phyloP scores from a whole-genome alignment of 257 asterid genomes.

The Vinca minor region DNA sequence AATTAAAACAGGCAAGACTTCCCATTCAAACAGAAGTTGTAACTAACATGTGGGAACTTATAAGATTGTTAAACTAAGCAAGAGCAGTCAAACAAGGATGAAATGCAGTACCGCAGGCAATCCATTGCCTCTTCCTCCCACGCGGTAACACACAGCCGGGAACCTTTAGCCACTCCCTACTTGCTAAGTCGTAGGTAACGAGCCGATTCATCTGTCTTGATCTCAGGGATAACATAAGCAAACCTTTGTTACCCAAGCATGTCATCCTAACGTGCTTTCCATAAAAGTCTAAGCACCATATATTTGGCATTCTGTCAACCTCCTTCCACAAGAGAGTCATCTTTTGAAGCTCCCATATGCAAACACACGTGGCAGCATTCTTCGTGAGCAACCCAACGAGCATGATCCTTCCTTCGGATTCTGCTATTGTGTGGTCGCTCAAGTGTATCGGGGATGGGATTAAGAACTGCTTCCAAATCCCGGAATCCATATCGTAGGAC shows the following conservation, averaged over 20 bases:
- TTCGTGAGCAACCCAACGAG: conserved; percentile 84
- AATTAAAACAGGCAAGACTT: neutral
- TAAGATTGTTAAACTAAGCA: conserved; percentile 35
- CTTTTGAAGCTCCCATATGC: conserved; percentile 98
- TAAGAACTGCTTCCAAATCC: conserved; percentile 60
- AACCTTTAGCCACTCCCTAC: conserved; percentile 86
- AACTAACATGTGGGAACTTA: neutral
- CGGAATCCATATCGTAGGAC: conserved; percentile 53
- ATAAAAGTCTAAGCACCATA: conserved; percentile 97
- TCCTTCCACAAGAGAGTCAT: conserved; percentile 99
- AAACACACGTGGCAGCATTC: conserved; percentile 90
- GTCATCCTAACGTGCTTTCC: conserved; percentile 97
- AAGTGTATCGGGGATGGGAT: conserved; percentile 61
- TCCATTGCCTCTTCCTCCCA: conserved; percentile 74
- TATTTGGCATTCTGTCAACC: conserved; percentile 99
- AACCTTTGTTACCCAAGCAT: conserved; percentile 85
- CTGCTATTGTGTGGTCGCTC: conserved; percentile 68
- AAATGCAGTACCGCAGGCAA: conserved; percentile 80
- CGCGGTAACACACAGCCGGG: conserved; percentile 73
- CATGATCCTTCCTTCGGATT: conserved; percentile 71
- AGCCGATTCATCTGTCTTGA: conserved; percentile 81
- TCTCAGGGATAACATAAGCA: conserved; percentile 79
- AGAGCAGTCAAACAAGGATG: conserved; percentile 76
- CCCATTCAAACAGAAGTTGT: conserved; percentile 5
- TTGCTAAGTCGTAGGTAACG: conserved; percentile 57